Evolutionary conservation across 1,139 yeast species (phyloP), one percentile per base, ranked within the genome.

Genomic region (Yamadazyma aaseri): DNA sequence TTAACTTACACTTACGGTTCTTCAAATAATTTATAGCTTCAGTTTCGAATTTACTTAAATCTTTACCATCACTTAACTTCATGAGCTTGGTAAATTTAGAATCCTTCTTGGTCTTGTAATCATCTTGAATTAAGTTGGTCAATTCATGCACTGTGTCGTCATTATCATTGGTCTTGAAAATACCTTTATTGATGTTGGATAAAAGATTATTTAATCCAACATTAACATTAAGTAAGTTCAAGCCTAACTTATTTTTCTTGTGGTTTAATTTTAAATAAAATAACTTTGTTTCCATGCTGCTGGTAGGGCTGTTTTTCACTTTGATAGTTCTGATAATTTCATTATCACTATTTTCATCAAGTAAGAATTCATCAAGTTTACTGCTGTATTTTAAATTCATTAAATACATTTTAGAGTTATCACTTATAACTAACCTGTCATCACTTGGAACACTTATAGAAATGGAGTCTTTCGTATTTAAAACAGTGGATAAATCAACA

Each of bases 131-230:
- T 9, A 40, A 32, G 22, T 38, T 31, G 8, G 31, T 30, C 8
- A 36, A 36, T 13, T 39, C 39, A 6, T 32, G 13, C 4, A 43
- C 26, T 8, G 25, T 8, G n/a, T 39, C 42, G 28, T 5, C 40
- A 39, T 17, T 39, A 4, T 16, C 21, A 2, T 42, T 12, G 4
- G 12, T n/a, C 13, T 21, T 50, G 46, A 31, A 10, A 26, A 79
- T 64, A 17, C 86, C 79, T 50, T 79, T 81, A 16, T 94, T 92
- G 31, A 86, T 56, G 20, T 87, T 79, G 47, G 86, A 92, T 41
- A 78, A 72, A 42, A 87, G 66, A 32, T 78, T 79, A 44, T 90
- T 89, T 25, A 74, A 60, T 2, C 95, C 95, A 12, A 81, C 76
- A 42, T 80, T 78, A 21, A 84, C 69, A 33, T 79, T 74, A 36